Conservation (phyloP, 768 basidiomycete genomes). For the Amanita molliuscula region DNA sequence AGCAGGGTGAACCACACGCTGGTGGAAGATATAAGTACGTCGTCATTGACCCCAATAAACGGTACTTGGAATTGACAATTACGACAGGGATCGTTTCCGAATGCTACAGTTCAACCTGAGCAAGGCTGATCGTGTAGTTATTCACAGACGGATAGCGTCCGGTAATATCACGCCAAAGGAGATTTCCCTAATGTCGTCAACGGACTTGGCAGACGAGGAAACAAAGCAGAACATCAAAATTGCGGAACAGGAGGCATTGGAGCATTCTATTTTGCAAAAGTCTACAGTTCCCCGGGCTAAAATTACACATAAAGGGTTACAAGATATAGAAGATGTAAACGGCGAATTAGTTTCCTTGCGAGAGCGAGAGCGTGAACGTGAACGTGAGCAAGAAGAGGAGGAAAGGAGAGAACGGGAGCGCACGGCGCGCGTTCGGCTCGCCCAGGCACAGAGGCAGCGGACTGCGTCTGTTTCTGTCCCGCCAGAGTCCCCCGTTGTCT, state of each 20-base stretch:
- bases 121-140: conserved; percentile 66
- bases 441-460: conserved; percentile 32
- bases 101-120: conserved; percentile 84
- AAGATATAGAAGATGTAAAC: conserved; percentile 78
- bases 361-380: conserved; percentile 49
- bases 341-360: conserved; percentile 28
- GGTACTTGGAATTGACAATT: conserved; percentile 8
- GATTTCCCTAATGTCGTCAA: conserved; percentile 78
- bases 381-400: conserved; percentile 57
- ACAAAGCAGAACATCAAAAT: conserved; percentile 73
- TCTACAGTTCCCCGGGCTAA: conserved; percentile 59
- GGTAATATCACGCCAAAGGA: conserved; percentile 57
- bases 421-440: conserved; percentile 46
- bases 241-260: conserved; percentile 74
- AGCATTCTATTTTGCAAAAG: conserved; percentile 76
- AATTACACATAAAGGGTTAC: conserved; percentile 87
- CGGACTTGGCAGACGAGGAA: conserved; percentile 84
- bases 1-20: conserved; percentile 48
- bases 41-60: background rate
- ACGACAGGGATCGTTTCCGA: conserved; percentile 74
- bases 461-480: conserved; percentile 53
- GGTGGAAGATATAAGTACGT: conserved; percentile 75
- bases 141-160: conserved; percentile 72
- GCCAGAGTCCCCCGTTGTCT: conserved; percentile 58
- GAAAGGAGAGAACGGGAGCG: conserved; percentile 65